Conservation (phyloP, 352 stramenopile genomes). For the Globisporangium perplexum region DNA sequence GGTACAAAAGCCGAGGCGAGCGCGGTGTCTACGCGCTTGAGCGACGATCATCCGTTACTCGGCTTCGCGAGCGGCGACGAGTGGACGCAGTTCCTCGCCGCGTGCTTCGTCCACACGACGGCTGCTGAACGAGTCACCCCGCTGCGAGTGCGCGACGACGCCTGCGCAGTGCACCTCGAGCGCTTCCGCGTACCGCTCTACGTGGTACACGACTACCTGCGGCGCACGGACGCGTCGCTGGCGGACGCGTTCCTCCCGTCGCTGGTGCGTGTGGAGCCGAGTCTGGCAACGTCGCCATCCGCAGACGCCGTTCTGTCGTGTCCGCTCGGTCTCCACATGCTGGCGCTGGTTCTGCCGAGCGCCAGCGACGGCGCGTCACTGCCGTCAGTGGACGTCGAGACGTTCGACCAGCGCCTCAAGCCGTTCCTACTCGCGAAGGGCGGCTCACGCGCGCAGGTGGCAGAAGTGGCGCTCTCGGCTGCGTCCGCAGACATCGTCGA, state of each 20-base stretch:
- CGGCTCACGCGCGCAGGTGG: constrained; percentile 1
- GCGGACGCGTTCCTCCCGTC: constrained; percentile 23
- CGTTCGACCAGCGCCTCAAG: constrained; percentile 27
- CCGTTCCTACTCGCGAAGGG: constrained; percentile 13
- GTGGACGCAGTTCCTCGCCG: constrained; percentile 9
- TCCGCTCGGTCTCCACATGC: constrained; percentile 57
- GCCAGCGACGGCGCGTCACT: not conserved
- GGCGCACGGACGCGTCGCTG: constrained; percentile 40
- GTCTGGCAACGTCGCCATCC: not conserved
- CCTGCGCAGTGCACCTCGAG: constrained; percentile 29
- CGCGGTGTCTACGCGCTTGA: constrained; percentile 2
- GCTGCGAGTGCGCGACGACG: constrained; percentile 22
- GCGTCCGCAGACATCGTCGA: not conserved
- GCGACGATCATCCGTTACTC: constrained; percentile 9
- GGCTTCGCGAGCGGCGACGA: constrained; percentile 19
- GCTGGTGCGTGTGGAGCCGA: constrained; percentile 18
- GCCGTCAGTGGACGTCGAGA: constrained; percentile 8
- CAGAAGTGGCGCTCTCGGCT: constrained; percentile 21
- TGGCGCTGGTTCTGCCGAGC: constrained; percentile 20
- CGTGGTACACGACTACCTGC: constrained; percentile 63
- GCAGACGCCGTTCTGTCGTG: constrained; percentile 24
- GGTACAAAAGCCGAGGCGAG: constrained; percentile 1
- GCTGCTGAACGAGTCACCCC: not conserved
- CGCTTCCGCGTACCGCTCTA: constrained; percentile 48
- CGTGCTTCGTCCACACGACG: constrained; percentile 16